Conservation (phyloP, 768 basidiomycete species). For the Auricularia sp. region DNA sequence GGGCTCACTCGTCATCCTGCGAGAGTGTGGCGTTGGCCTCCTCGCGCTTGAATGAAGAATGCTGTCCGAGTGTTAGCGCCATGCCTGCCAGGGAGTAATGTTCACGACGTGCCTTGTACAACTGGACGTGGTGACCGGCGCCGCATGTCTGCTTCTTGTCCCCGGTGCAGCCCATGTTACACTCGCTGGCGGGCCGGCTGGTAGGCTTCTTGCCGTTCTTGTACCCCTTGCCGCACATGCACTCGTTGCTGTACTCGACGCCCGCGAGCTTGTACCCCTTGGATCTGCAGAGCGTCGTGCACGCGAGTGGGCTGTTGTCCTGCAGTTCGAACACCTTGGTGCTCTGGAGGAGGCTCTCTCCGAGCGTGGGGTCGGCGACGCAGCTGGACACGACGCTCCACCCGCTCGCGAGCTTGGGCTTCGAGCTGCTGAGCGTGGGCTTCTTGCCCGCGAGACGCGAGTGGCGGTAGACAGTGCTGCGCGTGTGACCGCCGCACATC, state of each 20-base stretch:
- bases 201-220: background rate
- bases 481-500: background rate
- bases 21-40: background rate
- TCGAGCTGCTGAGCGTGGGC: background rate
- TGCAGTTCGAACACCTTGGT: background rate
- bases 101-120: background rate
- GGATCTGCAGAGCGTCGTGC: background rate
- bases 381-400: background rate
- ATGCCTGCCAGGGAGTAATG: background rate
- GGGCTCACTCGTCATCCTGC: no score
- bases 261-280: background rate
- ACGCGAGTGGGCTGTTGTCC: background rate
- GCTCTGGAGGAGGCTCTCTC: background rate
- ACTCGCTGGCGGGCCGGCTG: background rate
- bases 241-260: slow-evolving; percentile 1
- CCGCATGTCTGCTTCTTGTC: background rate
- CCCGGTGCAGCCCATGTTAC: background rate
- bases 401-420: background rate
- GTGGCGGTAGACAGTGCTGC: background rate
- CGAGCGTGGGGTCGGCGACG: background rate
- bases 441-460: background rate
- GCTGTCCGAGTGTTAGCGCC: background rate
- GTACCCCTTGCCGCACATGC: background rate
- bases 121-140: background rate
- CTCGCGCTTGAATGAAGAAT: background rate